Percentiles rank a stretch among this genome's conserved stretches.
Evolutionary conservation across 768 basidiomycete genomes (phyloP).

Genomic region (Boletus pseudo-olivaceus): DNA sequence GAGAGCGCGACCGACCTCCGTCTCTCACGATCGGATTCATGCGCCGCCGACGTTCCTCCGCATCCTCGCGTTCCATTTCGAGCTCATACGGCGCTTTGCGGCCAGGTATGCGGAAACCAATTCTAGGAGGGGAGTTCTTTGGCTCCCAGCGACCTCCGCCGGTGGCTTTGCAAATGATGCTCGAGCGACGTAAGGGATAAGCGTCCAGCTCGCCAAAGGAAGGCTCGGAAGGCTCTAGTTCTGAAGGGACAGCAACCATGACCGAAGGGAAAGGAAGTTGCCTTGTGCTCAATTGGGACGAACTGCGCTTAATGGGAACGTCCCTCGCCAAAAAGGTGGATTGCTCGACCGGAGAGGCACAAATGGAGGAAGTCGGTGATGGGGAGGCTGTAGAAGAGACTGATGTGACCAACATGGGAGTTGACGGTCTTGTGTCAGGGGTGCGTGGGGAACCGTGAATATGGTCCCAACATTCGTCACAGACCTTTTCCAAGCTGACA

Average conservation of each 20-base stretch:
- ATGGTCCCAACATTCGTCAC: conserved; percentile 75
- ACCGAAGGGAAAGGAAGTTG: conserved; percentile 26
- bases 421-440: conserved; percentile 36
- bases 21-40: conserved; percentile 65
- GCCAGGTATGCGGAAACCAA: conserved; percentile 57
- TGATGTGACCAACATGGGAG: conserved; percentile 38
- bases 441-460: conserved; percentile 55
- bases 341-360: conserved; percentile 32
- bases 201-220: conserved; percentile 69
- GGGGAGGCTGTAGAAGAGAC: conserved; percentile 28
- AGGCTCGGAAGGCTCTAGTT: conserved; percentile 36
- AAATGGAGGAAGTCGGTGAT: conserved; percentile 34
- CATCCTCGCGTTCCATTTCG: conserved; percentile 66
- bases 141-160: conserved; percentile 83
- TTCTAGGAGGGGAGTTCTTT: conserved; percentile 42
- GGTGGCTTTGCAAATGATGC: conserved; percentile 69
- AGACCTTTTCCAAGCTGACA: conserved; percentile 58
- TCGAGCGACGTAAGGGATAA: conserved; percentile 67
- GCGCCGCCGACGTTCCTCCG: conserved; percentile 43
- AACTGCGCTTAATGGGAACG: conserved; percentile 24
- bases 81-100: conserved; percentile 66
- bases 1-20: conserved; percentile 36
- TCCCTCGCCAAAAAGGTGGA: conserved; percentile 17
- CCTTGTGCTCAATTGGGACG: conserved; percentile 28
- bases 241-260: conserved; percentile 16